These are phyloP conservation scores for Lentinus brumalis DNA, from an alignment of 768 basidiomycete genomes.

Conservation along the genomic window DNA sequence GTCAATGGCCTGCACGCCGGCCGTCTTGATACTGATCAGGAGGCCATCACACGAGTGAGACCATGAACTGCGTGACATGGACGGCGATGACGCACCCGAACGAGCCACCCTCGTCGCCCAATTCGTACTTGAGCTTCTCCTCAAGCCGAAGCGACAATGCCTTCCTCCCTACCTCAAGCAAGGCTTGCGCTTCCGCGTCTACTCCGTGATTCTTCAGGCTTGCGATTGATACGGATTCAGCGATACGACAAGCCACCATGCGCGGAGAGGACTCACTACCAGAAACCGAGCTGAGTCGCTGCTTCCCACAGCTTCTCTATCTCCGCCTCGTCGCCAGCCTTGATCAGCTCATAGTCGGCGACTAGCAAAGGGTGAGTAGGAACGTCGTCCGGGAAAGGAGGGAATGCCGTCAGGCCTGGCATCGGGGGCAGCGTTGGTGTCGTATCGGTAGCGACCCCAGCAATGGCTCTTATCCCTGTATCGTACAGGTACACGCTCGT, in stretches of 20 bases:
- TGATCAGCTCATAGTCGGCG: conserved; percentile 46
- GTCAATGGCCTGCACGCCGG: conserved; percentile 36
- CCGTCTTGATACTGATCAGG: conserved; percentile 30
- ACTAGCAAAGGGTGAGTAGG: conserved; percentile 48
- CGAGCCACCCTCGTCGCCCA: conserved; percentile 42
- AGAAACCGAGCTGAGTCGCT: conserved; percentile 53
- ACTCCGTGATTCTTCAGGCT: conserved; percentile 37
- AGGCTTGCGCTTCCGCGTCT: conserved; percentile 36
- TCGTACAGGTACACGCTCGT: no score
- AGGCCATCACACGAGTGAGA: not conserved
- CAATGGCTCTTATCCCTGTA: no score
- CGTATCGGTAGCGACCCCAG: no score
- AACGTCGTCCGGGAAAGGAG: conserved; percentile 48
- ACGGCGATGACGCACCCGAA: conserved; percentile 34
- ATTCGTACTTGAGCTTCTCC: conserved; percentile 46
- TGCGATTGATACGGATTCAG: no score
- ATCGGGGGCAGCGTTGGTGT: not conserved
- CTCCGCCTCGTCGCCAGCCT: conserved; percentile 39
- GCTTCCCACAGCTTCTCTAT: conserved; percentile 49
- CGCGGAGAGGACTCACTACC: conserved; percentile 42
- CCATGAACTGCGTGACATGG: no score
- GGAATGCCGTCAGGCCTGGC: conserved; percentile 22
- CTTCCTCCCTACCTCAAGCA: conserved; percentile 46
- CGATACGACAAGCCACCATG: conserved; percentile 19
- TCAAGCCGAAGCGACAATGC: conserved; percentile 43